Evolutionary conservation across 176 grass and related monocot genomes (phyloP).

Genomic region (Rhynchospora tenuis): DNA sequence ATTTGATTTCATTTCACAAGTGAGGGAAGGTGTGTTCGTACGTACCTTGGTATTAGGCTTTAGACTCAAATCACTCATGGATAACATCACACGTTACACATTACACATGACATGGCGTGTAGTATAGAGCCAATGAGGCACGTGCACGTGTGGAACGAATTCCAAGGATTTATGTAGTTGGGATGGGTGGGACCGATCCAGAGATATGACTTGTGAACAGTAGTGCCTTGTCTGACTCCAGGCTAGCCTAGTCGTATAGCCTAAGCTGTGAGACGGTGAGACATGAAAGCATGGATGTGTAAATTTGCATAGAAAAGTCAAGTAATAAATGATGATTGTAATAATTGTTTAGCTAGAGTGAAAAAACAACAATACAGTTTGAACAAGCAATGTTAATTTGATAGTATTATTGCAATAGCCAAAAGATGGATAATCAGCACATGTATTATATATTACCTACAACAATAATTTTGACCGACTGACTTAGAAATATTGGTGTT

Average conservation of each 20-base stretch:
- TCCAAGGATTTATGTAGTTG: not conserved
- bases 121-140: not conserved
- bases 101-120: not conserved
- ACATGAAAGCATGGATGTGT: not conserved
- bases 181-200: not conserved
- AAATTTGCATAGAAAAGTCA: not conserved
- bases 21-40: not conserved
- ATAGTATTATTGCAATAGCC: not conserved
- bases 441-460: not conserved
- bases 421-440: not conserved
- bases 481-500: not conserved
- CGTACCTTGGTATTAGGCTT: not conserved
- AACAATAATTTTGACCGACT: not conserved
- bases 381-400: not conserved
- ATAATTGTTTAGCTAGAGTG: not conserved
- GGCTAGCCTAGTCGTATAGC: not conserved
- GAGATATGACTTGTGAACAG: conserved; percentile 11
- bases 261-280: not conserved
- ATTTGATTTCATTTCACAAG: not conserved
- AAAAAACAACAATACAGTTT: not conserved
- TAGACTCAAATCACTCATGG: not conserved
- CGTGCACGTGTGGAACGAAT: not conserved
- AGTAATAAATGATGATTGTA: not conserved
- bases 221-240: conserved; percentile 6
- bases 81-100: conserved; percentile 1